These are phyloP conservation scores for Acrocalymma vagum DNA, from an alignment of 2,329 filamentous ascomycete species.

Conservation along the genomic window DNA sequence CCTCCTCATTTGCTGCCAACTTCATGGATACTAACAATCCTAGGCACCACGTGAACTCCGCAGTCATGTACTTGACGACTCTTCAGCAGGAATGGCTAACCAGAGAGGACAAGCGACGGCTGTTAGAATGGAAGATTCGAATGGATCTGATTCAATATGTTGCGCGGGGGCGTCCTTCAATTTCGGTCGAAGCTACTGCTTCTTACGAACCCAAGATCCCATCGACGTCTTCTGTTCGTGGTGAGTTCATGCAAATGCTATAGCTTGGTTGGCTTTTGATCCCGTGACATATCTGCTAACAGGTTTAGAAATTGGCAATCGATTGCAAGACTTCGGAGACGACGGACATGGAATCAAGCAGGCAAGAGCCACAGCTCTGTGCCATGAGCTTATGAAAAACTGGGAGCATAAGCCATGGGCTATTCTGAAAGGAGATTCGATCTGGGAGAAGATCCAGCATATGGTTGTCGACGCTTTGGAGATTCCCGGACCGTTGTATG, in stretches of 20 bases:
- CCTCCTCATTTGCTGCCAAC: too few relatives aligned
- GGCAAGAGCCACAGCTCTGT: constrained; percentile 74
- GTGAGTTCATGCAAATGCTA: too few relatives aligned
- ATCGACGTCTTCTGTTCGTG: too few relatives aligned
- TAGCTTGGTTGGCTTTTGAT: too few relatives aligned
- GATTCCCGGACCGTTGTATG: too few relatives aligned
- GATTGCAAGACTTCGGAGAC: constrained; percentile 63
- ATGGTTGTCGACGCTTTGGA: constrained; percentile 71
- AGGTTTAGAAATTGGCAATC: constrained; percentile 56
- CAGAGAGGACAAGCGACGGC: constrained; percentile 72
- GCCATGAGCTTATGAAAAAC: constrained; percentile 59
- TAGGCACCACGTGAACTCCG: constrained; percentile 79
- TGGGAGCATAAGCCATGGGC: constrained; percentile 57
- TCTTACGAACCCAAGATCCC: constrained; percentile 63
- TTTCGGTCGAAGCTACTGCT: constrained; percentile 67
- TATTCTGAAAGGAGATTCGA: constrained; percentile 61
- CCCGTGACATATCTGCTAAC: too few relatives aligned
- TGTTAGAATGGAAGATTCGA: constrained; percentile 85
- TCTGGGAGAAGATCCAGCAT: constrained; percentile 69
- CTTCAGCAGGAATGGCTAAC: too few relatives aligned
- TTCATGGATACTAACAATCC: too few relatives aligned
- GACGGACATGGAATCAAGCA: constrained; percentile 87
- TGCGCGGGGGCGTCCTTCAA: constrained; percentile 69
- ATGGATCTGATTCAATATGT: constrained; percentile 78
- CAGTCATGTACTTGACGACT: too few relatives aligned